These are phyloP conservation scores for Mallotus nudiflorus DNA, from an alignment of 345 rosid genomes.

Conservation along the genomic window DNA sequence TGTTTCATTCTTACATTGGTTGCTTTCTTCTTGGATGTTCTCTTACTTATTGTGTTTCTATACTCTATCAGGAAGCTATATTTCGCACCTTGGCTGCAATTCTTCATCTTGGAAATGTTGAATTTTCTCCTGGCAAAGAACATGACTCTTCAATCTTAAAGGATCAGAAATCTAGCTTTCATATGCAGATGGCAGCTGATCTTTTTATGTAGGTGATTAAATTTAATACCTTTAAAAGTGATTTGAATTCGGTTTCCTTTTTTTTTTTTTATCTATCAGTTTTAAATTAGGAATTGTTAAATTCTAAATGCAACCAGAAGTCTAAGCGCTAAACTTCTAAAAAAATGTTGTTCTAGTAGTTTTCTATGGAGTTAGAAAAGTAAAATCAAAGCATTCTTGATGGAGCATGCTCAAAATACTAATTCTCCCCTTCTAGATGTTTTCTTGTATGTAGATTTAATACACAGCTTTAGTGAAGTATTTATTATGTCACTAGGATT, in stretches of 20 bases:
- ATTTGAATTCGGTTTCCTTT: background rate
- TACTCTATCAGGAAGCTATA: conserved; percentile 70
- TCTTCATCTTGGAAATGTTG: conserved; percentile 92
- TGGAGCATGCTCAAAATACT: background rate
- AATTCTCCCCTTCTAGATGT: background rate
- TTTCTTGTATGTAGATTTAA: background rate
- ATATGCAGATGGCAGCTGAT: conserved; percentile 86
- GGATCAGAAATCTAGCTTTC: conserved; percentile 76
- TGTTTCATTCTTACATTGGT: conserved; percentile 13
- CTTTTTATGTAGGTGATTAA: conserved; percentile 71
- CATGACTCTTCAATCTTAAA: conserved; percentile 86
- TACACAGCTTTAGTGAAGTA: background rate
- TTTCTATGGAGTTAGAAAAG: background rate
- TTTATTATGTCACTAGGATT: background rate
- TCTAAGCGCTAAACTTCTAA: background rate
- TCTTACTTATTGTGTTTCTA: conserved; percentile 12
- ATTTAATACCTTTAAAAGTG: conserved; percentile 6
- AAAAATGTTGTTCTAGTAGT: background rate
- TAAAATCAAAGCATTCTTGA: background rate
- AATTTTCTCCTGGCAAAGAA: conserved; percentile 93
- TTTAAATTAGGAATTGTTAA: background rate
- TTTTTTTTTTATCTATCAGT: background rate
- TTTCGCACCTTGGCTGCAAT: conserved; percentile 94
- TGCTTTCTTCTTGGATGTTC: conserved; percentile 11
- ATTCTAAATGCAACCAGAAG: background rate